Evolutionary conservation across 176 grass and related monocot genomes (phyloP), one percentile per base, ranked within the genome.

Genomic region (Melocanna baccifera): DNA sequence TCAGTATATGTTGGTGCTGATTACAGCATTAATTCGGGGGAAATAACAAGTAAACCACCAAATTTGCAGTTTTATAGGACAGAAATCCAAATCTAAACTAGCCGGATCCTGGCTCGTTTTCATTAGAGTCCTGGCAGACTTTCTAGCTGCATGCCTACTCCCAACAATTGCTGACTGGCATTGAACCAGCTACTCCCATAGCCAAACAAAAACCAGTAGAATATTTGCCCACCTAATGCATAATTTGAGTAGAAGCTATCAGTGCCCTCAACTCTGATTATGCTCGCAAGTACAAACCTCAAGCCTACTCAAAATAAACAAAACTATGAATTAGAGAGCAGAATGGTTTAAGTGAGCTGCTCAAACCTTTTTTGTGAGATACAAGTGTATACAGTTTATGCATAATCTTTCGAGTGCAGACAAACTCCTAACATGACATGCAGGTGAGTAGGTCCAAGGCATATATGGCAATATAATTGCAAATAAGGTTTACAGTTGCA

Each of bases 1-100:
- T 6, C 10, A 75, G 69, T 67, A 75, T 48, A 56, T 57, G 53
- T 56, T 30, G 18, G 30, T 62, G 41, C 58, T 32, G 70, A 62
- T 25, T 29, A 61, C 41, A 66, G 6, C 56, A 72, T 47, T 43
- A 34, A 40, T 34, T 50, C 1, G 34, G 9, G 32, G 20, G 2
- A 23, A 45, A 71, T 12, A 64, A 62, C 2, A 14, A 26, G 8
- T 62, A 63, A 62, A 86, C 71, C 29, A 45, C 63, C 77, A 81
- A 79, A 73, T 70, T 40, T 70, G 34, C 12, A 81, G 82, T 30
- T 86, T 89, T 89, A 86, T 86, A 81, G 28, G 53, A 41, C 43
- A 89, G 71, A 70, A 81, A 89, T 45, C 20, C 45, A 76, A 34
- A 85, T 20, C 16, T 52, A 37, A 81, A 13, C 39, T 37, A 75